These are phyloP conservation scores for Tuber borchii DNA, from an alignment of 495 filamentous ascomycete species.

Conservation along the genomic window DNA sequence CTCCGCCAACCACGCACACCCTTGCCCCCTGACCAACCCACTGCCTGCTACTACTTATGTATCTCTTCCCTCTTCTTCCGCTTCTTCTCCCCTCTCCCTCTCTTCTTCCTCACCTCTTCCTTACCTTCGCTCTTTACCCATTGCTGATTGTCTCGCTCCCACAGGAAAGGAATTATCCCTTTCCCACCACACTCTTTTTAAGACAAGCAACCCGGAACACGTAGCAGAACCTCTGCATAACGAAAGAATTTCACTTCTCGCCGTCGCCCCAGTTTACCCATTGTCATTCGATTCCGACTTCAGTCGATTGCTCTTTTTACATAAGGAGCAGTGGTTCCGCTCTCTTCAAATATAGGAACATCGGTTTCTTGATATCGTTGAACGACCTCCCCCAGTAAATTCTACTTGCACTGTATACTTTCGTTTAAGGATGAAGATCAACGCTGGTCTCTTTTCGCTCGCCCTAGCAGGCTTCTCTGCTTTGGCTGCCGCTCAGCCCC, in stretches of 20 bases:
- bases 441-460: constrained; percentile 28
- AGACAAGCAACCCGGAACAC: constrained; percentile 27
- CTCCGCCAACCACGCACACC: not conserved
- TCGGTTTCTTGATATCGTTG: constrained; percentile 1
- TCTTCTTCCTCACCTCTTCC: constrained; percentile 13
- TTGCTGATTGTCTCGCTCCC: constrained; percentile 28
- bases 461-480: constrained; percentile 28
- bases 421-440: constrained; percentile 27
- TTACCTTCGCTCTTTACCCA: constrained; percentile 15
- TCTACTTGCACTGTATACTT: not conserved
- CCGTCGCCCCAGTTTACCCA: not conserved
- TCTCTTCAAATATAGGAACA: not conserved
- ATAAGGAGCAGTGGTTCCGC: constrained; percentile 10
- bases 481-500: constrained; percentile 29
- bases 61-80: constrained; percentile 13
- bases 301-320: not conserved
- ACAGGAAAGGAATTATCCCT: constrained; percentile 29
- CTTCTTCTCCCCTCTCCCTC: constrained; percentile 15
- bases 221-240: constrained; percentile 10
- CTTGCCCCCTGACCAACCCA: not conserved
- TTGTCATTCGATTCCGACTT: not conserved
- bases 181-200: constrained; percentile 32
- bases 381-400: constrained; percentile 1
- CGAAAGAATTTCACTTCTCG: constrained; percentile 4
- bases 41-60: not conserved